Percentiles rank a stretch among this genome's conserved stretches.
phyloP scores from a whole-genome alignment of 1,284 basidiomycete genomes.

The Puccinia hordei region DNA sequence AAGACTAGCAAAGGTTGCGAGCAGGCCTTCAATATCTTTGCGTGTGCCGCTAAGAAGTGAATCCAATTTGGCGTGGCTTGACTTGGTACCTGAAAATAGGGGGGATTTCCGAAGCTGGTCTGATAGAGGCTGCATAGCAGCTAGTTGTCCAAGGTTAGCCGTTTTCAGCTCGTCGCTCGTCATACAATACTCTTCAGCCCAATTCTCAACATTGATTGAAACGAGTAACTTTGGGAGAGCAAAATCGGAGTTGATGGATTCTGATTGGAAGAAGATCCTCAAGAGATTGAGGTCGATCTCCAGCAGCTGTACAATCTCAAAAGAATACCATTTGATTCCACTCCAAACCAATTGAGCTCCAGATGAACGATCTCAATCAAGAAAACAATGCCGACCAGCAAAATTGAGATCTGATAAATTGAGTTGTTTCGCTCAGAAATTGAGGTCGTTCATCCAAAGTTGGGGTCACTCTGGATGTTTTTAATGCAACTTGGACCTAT shows the following conservation, averaged over 20 bases:
- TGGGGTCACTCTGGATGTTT: too few relatives aligned
- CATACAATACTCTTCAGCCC: slow-evolving; percentile 65
- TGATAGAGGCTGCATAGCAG: slow-evolving; percentile 45
- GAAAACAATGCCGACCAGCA: too few relatives aligned
- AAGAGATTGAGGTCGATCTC: too few relatives aligned
- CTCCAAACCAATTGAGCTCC: too few relatives aligned
- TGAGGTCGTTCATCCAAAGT: too few relatives aligned
- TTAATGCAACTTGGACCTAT: too few relatives aligned
- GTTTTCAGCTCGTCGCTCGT: slow-evolving; percentile 51
- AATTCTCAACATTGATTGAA: slow-evolving; percentile 85
- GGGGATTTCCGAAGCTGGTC: slow-evolving; percentile 65
- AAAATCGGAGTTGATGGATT: slow-evolving; percentile 81
- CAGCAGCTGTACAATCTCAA: too few relatives aligned
- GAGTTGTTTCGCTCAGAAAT: too few relatives aligned
- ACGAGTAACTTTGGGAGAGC: slow-evolving; percentile 88
- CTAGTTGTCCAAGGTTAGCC: slow-evolving; percentile 43
- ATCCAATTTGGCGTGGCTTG: slow-evolving; percentile 89
- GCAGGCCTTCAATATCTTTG: slow-evolving; percentile 75
- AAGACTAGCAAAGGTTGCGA: slow-evolving; percentile 77
- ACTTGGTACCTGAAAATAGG: slow-evolving; percentile 70
- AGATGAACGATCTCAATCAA: too few relatives aligned
- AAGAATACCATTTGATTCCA: too few relatives aligned
- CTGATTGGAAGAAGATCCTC: too few relatives aligned
- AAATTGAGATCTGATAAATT: too few relatives aligned
- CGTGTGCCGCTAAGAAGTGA: slow-evolving; percentile 78